These are phyloP conservation scores for Torulaspora indica DNA, from an alignment of 805 yeast genomes.

Conservation along the genomic window DNA sequence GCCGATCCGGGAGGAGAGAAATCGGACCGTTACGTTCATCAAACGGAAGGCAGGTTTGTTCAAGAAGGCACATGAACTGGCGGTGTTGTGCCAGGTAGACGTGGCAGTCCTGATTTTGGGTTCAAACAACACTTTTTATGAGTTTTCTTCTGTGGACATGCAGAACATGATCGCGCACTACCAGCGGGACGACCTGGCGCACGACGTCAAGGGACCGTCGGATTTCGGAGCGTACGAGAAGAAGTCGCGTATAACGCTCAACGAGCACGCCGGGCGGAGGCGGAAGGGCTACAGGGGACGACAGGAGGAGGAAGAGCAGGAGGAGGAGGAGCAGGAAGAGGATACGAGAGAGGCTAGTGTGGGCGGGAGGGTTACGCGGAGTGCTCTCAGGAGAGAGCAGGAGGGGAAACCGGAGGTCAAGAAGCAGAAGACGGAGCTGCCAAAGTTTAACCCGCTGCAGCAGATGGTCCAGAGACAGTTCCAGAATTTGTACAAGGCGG, in stretches of 20 bases:
- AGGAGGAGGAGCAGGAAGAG: constrained; percentile 12
- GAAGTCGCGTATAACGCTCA: constrained; percentile 20
- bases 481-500: constrained; percentile 22
- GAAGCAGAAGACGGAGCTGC: constrained; percentile 5
- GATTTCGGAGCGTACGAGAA: constrained; percentile 61
- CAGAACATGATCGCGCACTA: constrained; percentile 44
- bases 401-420: constrained; percentile 2
- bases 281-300: constrained; percentile 5
- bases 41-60: constrained; percentile 93
- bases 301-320: constrained; percentile 11
- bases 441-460: constrained; percentile 26
- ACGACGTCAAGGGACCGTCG: constrained; percentile 60
- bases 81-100: constrained; percentile 89
- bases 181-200: constrained; percentile 34
- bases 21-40: constrained; percentile 64
- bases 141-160: constrained; percentile 71
- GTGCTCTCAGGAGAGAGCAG: constrained; percentile 3
- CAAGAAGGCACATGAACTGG: constrained; percentile 56
- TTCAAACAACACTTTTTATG: constrained; percentile 75
- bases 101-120: constrained; percentile 86
- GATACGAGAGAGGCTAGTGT: constrained; percentile 11
- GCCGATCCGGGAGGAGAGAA: constrained; percentile 87
- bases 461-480: constrained; percentile 29
- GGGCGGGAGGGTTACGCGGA: constrained; percentile 4
- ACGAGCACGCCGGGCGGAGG: constrained; percentile 8